phyloP scores from a whole-genome alignment of 2,329 filamentous ascomycete species.

The Zopfia rhizophila region DNA sequence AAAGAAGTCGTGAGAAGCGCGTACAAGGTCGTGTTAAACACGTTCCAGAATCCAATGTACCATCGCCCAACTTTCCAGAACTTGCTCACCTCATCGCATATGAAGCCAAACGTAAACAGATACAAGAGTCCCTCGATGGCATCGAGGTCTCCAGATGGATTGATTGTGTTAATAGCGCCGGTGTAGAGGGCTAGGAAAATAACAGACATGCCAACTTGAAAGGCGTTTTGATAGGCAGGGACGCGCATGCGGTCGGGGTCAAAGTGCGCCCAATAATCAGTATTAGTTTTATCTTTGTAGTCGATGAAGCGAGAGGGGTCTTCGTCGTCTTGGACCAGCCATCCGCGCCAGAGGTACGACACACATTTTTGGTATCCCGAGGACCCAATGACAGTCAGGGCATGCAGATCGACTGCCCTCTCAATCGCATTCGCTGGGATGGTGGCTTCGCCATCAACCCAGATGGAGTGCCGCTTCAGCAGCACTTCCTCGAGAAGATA shows the following conservation, averaged over 20 bases:
- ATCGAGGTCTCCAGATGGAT: conserved; percentile 84
- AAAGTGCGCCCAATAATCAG: conserved; percentile 81
- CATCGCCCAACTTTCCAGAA: conserved; percentile 93
- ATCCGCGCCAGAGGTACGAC: conserved; percentile 90
- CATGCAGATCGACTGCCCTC: conserved; percentile 91
- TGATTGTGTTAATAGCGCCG: conserved; percentile 92
- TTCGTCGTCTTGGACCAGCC: conserved; percentile 94
- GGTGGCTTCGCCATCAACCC: conserved; percentile 77
- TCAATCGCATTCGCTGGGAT: conserved; percentile 88
- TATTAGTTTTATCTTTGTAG: conserved; percentile 84
- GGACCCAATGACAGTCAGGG: conserved; percentile 86
- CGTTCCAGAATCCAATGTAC: conserved; percentile 97
- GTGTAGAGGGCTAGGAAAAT: conserved; percentile 89
- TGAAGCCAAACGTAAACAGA: conserved; percentile 88
- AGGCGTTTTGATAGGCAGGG: conserved; percentile 89
- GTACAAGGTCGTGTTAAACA: conserved; percentile 90
- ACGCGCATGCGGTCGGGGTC: conserved; percentile 95
- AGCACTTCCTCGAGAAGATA: conserved; percentile 85
- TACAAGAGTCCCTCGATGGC: conserved; percentile 86
- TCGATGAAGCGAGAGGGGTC: conserved; percentile 90
- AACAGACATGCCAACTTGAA: conserved; percentile 85
- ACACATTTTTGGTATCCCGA: conserved; percentile 98
- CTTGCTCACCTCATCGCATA: conserved; percentile 88
- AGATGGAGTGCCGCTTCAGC: conserved; percentile 86
- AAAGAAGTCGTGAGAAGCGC: conserved; percentile 81